Conservation (phyloP, 2,329 filamentous ascomycete genomes). For the Whalleya microplaca region DNA sequence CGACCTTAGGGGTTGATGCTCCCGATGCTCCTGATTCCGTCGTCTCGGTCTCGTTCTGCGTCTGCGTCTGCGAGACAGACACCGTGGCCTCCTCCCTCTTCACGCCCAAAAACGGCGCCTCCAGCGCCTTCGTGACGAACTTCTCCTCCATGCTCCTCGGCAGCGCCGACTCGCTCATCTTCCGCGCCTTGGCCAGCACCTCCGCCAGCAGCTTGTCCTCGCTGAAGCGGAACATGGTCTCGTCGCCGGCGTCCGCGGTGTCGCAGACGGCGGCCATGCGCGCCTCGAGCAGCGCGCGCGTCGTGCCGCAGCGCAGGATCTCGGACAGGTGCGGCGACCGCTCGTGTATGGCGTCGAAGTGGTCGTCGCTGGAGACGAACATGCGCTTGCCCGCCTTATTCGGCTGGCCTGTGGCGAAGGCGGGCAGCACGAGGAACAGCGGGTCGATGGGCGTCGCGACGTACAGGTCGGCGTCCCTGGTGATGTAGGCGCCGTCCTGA, state of each 20-base stretch:
- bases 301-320: constrained; percentile 54
- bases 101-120: constrained; percentile 74
- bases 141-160: constrained; percentile 83
- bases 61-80: constrained; percentile 22
- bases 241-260: constrained; percentile 78
- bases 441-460: constrained; percentile 84
- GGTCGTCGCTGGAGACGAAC: constrained; percentile 72
- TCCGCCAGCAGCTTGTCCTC: constrained; percentile 69
- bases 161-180: constrained; percentile 66
- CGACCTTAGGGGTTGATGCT: constrained; percentile 34
- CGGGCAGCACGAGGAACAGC: constrained; percentile 80
- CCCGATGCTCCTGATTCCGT: constrained; percentile 27
- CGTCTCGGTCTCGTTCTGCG: constrained; percentile 9
- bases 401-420: constrained; percentile 53
- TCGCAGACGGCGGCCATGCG: constrained; percentile 78
- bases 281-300: constrained; percentile 58
- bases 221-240: constrained; percentile 82
- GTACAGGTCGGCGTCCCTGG: constrained; percentile 74
- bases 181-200: constrained; percentile 71
- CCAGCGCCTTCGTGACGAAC: constrained; percentile 76
- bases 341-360: constrained; percentile 65
- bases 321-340: constrained; percentile 61
- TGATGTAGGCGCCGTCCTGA: constrained; percentile 46
- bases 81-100: constrained; percentile 54
- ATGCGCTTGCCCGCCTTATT: constrained; percentile 59